These are phyloP conservation scores for Sarocladiaceae sp. DNA, from an alignment of 2,329 filamentous ascomycete genomes.

Conservation along the genomic window DNA sequence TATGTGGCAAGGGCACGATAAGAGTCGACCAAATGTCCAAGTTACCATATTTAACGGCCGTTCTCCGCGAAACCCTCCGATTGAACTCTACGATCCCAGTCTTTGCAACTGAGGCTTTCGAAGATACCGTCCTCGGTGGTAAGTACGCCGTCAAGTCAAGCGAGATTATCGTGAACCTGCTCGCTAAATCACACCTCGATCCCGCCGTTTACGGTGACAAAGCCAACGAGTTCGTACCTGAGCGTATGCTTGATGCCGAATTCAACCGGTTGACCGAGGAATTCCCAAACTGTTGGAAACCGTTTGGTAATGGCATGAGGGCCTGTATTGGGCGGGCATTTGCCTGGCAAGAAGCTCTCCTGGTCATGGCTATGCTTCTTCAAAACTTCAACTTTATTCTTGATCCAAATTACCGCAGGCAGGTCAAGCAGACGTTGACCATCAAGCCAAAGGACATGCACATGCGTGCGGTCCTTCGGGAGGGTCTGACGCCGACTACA, in stretches of 20 bases:
- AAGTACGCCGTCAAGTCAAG: background rate
- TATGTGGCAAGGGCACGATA: slow-evolving; percentile 56
- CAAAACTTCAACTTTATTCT: slow-evolving; percentile 59
- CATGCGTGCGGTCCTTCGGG: background rate
- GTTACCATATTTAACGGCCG: slow-evolving; percentile 61
- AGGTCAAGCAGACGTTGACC: slow-evolving; percentile 52
- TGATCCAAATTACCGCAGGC: slow-evolving; percentile 44
- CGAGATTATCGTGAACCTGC: background rate
- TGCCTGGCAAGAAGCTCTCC: slow-evolving; percentile 63
- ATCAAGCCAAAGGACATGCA: slow-evolving; percentile 59
- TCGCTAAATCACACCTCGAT: background rate
- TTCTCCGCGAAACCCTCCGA: slow-evolving; percentile 16
- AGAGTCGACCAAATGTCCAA: slow-evolving; percentile 58
- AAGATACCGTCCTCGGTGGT: slow-evolving; percentile 23
- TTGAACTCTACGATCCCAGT: background rate
- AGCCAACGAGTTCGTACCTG: slow-evolving; percentile 53
- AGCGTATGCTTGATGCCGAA: slow-evolving; percentile 56
- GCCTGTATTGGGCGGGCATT: slow-evolving; percentile 14
- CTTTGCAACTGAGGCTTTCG: slow-evolving; percentile 20
- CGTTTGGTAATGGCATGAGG: slow-evolving; percentile 14
- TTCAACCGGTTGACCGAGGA: slow-evolving; percentile 40
- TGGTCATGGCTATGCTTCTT: slow-evolving; percentile 59
- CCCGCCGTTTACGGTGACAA: slow-evolving; percentile 23
- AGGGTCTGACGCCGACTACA: background rate
- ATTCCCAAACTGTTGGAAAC: slow-evolving; percentile 24